These are phyloP conservation scores for Oryza nivara DNA, from an alignment of 176 grass and related monocot species.

Conservation along the genomic window DNA sequence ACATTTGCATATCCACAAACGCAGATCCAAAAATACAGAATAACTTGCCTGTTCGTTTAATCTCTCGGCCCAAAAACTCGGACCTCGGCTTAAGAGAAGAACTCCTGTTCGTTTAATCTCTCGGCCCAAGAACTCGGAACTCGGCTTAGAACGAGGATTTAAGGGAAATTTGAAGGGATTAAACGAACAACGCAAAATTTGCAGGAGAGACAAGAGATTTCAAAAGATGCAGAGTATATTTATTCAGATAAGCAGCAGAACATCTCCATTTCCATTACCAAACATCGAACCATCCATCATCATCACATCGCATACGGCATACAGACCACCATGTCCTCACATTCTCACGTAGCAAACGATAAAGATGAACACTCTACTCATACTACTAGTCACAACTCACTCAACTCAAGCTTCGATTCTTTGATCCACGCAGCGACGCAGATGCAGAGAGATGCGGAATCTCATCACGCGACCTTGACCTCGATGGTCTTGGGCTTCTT, in stretches of 20 bases:
- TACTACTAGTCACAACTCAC: background rate
- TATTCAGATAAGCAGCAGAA: constrained; percentile 23
- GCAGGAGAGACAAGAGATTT: no score
- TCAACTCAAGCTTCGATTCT: background rate
- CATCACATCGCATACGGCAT: background rate
- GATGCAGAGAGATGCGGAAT: background rate
- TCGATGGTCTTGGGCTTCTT: constrained; percentile 91
- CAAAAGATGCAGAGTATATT: background rate
- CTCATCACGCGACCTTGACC: constrained; percentile 60
- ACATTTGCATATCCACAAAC: no score
- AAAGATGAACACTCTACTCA: background rate
- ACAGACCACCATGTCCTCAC: background rate
- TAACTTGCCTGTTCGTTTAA: no score
- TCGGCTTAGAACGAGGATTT: no score
- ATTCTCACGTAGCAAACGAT: background rate
- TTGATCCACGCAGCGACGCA: background rate
- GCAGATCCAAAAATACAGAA: no score
- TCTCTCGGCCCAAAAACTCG: no score
- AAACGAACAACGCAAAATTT: no score
- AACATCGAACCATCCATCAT: background rate
- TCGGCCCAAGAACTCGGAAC: no score
- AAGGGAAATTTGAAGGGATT: no score
- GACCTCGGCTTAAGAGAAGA: no score
- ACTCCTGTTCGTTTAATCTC: no score
- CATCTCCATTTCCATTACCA: background rate